phyloP scores from a whole-genome alignment of 345 rosid species.

The Cochlearia excelsa region DNA sequence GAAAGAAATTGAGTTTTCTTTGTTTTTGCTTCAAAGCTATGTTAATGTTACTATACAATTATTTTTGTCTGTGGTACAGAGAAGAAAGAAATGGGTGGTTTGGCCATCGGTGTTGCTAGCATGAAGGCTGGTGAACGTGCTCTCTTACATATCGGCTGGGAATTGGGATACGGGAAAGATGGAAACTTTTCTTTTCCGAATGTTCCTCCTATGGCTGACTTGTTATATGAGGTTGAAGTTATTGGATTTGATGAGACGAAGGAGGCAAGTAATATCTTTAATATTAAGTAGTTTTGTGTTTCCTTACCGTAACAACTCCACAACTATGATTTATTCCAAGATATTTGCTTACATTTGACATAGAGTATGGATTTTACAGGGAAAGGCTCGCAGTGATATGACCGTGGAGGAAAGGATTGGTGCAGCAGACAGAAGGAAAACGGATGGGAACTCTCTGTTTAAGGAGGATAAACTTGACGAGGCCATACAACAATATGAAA shows the following conservation, averaged over 20 bases:
- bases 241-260: constrained; percentile 95
- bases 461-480: constrained; percentile 83
- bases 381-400: constrained; percentile 91
- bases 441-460: constrained; percentile 83
- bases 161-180: constrained; percentile 88
- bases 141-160: constrained; percentile 78
- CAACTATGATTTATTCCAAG: background rate
- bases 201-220: constrained; percentile 88
- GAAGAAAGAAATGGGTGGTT: constrained; percentile 86
- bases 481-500: constrained; percentile 98
- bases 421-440: constrained; percentile 86
- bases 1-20: background rate
- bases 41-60: constrained; percentile 3
- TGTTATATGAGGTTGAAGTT: constrained; percentile 84
- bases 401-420: constrained; percentile 97
- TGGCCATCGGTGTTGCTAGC: constrained; percentile 77
- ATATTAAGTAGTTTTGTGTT: constrained; percentile 4
- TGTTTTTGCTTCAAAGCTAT: constrained; percentile 5
- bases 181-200: constrained; percentile 95
- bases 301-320: constrained; percentile 12
- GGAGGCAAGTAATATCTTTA: constrained; percentile 55
- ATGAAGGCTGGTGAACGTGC: constrained; percentile 95
- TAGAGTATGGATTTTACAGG: constrained; percentile 45
- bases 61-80: constrained; percentile 44
- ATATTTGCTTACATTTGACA: constrained; percentile 12